phyloP scores from a whole-genome alignment of 441 rosid genomes.

The Jatropha multifida region DNA sequence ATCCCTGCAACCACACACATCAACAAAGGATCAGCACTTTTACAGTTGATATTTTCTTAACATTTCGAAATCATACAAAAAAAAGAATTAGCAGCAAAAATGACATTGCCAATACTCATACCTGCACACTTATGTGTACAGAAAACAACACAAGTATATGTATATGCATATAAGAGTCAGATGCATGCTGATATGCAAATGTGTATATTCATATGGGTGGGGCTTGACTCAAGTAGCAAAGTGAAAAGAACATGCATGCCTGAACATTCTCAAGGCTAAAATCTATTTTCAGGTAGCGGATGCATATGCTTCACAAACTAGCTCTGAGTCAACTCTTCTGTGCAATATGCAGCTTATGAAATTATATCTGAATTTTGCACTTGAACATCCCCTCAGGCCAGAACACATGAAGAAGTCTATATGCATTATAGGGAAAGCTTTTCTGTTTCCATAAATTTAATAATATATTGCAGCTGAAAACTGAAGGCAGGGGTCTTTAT shows the following conservation, averaged over 20 bases:
- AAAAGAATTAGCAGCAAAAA: background rate
- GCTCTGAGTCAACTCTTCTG: background rate
- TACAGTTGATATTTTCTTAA: background rate
- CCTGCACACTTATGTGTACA: background rate
- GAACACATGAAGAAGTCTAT: background rate
- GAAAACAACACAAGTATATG: background rate
- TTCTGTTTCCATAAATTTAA: background rate
- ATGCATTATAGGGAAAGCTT: background rate
- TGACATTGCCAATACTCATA: background rate
- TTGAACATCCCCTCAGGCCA: background rate
- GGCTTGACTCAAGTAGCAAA: background rate
- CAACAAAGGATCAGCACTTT: background rate
- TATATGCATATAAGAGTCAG: background rate
- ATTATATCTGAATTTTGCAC: background rate
- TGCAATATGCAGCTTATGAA: background rate
- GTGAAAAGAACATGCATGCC: background rate
- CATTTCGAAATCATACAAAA: background rate
- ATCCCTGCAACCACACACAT: slow-evolving; percentile 51
- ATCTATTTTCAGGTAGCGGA: background rate
- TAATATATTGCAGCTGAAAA: background rate
- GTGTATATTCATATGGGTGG: background rate
- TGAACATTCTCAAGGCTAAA: no score
- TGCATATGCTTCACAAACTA: background rate
- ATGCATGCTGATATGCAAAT: no score
- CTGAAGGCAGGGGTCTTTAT: background rate